Evolutionary conservation across 192 early-diverging fungal genomes (phyloP).

Genomic region (Backusella australiensis): DNA sequence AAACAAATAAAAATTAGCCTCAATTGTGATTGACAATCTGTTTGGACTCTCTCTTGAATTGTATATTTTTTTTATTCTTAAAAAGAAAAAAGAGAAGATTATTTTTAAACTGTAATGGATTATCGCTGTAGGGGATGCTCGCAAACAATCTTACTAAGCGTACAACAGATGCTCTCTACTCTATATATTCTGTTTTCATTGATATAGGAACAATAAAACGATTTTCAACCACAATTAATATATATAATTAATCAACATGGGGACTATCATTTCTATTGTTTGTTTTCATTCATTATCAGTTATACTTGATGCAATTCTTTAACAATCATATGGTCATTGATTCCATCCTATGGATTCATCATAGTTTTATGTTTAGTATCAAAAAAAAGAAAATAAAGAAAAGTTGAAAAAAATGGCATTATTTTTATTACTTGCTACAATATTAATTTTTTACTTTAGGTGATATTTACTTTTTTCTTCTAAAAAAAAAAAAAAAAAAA

Average conservation of each 20-base stretch:
- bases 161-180: not conserved
- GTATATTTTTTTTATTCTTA: not conserved
- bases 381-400: not conserved
- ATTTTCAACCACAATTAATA: not conserved
- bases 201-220: not conserved
- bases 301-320: not conserved
- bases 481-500: not conserved
- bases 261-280: not conserved
- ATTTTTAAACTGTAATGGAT: not conserved
- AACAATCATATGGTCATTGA: not conserved
- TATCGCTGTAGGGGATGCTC: not conserved
- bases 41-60: not conserved
- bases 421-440: not conserved
- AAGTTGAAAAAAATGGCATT: too few relatives aligned
- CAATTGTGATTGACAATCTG: not conserved
- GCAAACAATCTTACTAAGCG: not conserved
- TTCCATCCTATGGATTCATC: not conserved
- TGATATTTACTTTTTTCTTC: not conserved
- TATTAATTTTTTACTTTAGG: not conserved
- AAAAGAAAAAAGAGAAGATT: not conserved
- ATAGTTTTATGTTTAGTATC: not conserved
- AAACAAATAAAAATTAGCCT: conserved; percentile 3
- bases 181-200: not conserved
- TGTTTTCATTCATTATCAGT: not conserved
- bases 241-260: not conserved